These are phyloP conservation scores for Middelhovenomyces tepae DNA, from an alignment of 805 yeast genomes.

Conservation along the genomic window DNA sequence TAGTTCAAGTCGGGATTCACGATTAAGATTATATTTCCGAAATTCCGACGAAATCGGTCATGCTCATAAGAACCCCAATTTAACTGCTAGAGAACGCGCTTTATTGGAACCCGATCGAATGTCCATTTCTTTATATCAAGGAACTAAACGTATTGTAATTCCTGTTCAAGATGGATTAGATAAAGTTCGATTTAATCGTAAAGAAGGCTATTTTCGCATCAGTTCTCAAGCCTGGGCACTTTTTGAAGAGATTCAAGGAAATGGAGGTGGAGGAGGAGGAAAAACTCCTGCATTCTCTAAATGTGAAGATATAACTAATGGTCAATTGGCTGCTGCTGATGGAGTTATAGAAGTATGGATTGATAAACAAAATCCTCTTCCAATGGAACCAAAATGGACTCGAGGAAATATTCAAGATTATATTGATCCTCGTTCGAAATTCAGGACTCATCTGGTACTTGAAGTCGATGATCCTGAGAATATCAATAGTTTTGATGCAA, in stretches of 20 bases:
- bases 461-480: slow-evolving; percentile 11
- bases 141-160: slow-evolving; percentile 11
- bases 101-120: slow-evolving; percentile 12
- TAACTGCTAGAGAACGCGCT: slow-evolving; percentile 4
- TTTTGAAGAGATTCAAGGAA: slow-evolving; percentile 7
- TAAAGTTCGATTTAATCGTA: slow-evolving; percentile 10
- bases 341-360: slow-evolving; percentile 12
- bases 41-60: slow-evolving; percentile 6
- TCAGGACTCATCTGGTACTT: slow-evolving; percentile 7
- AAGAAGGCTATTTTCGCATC: slow-evolving; percentile 11
- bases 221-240: slow-evolving; percentile 9
- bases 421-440: slow-evolving; percentile 11
- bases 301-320: slow-evolving; percentile 11
- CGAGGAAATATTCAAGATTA: slow-evolving; percentile 11
- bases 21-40: slow-evolving; percentile 10
- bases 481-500: slow-evolving; percentile 5
- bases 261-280: background rate
- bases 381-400: slow-evolving; percentile 14
- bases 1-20: slow-evolving; percentile 5
- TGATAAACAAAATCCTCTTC: slow-evolving; percentile 10
- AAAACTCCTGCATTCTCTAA: slow-evolving; percentile 4
- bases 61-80: background rate
- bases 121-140: slow-evolving; percentile 9
- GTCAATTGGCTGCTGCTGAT: slow-evolving; percentile 4
- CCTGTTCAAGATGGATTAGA: slow-evolving; percentile 13